Percentiles rank a stretch among this genome's conserved stretches.
Evolutionary conservation across 2,329 filamentous ascomycete genomes (phyloP).

Genomic region (Rutstroemia sp.): DNA sequence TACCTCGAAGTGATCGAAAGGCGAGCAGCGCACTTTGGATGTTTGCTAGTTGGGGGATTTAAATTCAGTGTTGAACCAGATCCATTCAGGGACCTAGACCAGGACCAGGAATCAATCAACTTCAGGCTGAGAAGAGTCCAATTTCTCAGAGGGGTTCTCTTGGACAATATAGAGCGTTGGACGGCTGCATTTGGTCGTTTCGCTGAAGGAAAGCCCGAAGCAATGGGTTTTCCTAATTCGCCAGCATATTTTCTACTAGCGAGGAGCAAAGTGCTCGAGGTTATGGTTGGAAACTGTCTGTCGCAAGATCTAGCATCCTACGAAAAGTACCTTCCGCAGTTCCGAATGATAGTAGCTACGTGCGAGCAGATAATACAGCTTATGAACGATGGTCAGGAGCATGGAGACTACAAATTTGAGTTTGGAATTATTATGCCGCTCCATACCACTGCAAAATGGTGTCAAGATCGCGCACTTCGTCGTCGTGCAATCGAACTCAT

Average conservation of each 20-base stretch:
- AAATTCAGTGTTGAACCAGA: not conserved
- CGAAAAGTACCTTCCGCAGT: not conserved
- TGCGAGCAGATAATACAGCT: not conserved
- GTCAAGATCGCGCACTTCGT: not conserved
- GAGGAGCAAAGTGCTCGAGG: not conserved
- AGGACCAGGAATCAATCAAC: not conserved
- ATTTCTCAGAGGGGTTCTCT: not conserved
- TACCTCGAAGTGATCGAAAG: slow-evolving; percentile 16
- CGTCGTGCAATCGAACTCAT: not conserved
- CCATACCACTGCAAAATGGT: slow-evolving; percentile 1
- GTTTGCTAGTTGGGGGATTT: not conserved
- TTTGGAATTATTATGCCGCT: not conserved
- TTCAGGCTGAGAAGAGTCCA: not conserved
- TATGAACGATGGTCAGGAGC: not conserved
- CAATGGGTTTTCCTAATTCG: not conserved
- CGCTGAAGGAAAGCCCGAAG: not conserved
- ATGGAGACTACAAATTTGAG: slow-evolving; percentile 3
- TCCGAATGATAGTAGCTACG: not conserved
- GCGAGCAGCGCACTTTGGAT: slow-evolving; percentile 13
- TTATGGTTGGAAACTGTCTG: not conserved
- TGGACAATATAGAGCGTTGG: not conserved
- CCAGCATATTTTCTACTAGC: not conserved
- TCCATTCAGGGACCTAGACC: not conserved
- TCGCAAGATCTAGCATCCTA: not conserved
- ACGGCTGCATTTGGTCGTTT: not conserved